These are phyloP conservation scores for Aphanomyces cochlioides DNA, from an alignment of 352 stramenopile genomes.

Conservation along the genomic window DNA sequence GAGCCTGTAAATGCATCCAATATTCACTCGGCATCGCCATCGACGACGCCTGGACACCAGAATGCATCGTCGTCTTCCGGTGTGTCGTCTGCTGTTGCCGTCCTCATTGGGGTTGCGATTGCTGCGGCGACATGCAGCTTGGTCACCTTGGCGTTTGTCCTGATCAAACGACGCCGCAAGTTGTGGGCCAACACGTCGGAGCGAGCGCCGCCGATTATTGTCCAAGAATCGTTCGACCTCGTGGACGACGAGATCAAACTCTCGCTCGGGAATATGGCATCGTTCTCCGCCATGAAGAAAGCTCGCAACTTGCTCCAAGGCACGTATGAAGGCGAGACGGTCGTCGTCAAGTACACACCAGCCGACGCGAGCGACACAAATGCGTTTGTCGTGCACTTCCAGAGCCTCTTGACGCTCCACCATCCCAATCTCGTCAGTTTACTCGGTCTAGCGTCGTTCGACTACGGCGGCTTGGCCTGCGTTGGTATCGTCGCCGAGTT, in stretches of 20 bases:
- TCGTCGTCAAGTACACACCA: slow-evolving; percentile 19
- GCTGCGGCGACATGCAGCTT: neutral
- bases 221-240: too few relatives aligned
- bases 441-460: slow-evolving; percentile 7
- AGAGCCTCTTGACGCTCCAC: slow-evolving; percentile 2
- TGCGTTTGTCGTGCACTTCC: slow-evolving; percentile 7
- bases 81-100: neutral
- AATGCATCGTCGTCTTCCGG: neutral
- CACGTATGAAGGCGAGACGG: neutral
- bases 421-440: slow-evolving; percentile 17
- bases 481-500: slow-evolving; percentile 20
- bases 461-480: neutral
- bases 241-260: too few relatives aligned
- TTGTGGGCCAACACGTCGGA: neutral
- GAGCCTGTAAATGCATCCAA: too few relatives aligned
- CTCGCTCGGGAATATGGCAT: neutral
- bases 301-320: neutral
- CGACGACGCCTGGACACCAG: too few relatives aligned
- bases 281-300: neutral
- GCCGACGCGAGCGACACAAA: neutral
- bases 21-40: too few relatives aligned
- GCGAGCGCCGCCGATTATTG: neutral
- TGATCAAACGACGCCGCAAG: neutral
- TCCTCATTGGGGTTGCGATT: neutral
- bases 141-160: neutral